Conservation (phyloP, 257 asterid genomes). For the Solanum bukasovii region DNA sequence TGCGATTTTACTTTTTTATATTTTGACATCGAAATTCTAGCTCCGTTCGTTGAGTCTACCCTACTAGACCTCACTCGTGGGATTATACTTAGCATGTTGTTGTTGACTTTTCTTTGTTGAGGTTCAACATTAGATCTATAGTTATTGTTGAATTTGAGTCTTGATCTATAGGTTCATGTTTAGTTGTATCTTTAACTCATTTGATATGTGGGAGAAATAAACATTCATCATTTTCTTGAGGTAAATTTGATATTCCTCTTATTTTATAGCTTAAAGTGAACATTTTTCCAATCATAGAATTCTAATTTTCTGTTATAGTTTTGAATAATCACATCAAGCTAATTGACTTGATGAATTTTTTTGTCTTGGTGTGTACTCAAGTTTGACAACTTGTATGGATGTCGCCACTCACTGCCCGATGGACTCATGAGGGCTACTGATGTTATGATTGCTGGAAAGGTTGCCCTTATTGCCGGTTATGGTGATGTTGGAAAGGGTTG, state of each 20-base stretch:
- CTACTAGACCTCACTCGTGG: neutral
- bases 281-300: neutral
- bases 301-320: neutral
- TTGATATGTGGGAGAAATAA: neutral
- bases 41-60: neutral
- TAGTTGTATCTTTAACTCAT: neutral
- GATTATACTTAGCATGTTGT: neutral
- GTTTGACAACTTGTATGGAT: constrained; percentile 60
- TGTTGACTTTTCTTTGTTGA: neutral
- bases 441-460: constrained; percentile 58
- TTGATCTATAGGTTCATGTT: neutral
- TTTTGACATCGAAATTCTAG: neutral
- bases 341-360: neutral
- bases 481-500: constrained; percentile 65
- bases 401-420: constrained; percentile 59
- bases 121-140: neutral
- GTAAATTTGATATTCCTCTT: neutral
- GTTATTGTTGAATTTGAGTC: neutral
- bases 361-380: constrained; percentile 2
- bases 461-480: constrained; percentile 40
- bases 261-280: neutral
- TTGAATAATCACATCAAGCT: neutral
- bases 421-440: constrained; percentile 60
- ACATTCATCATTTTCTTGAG: neutral
- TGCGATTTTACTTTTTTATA: neutral